Conservation (phyloP, 2,329 filamentous ascomycete species). For the Fusarium domesticum region DNA sequence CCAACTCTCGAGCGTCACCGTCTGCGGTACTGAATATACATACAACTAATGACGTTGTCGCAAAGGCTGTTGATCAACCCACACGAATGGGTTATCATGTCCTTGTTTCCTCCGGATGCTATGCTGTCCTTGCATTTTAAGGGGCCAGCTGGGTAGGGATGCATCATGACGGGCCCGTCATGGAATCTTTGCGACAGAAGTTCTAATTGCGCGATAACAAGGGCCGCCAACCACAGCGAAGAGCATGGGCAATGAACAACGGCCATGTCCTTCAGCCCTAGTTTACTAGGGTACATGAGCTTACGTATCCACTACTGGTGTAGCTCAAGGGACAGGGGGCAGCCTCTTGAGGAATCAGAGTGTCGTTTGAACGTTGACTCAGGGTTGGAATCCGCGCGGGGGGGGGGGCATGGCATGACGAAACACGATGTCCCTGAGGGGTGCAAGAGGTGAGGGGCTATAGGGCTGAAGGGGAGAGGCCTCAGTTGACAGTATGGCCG, state of each 20-base stretch:
- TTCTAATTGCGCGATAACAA: constrained; percentile 25
- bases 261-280: constrained; percentile 2
- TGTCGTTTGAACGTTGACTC: no score
- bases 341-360: no score
- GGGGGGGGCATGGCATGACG: no score
- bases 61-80: constrained; percentile 21
- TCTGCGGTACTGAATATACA: constrained; percentile 14
- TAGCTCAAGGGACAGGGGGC: constrained; percentile 15
- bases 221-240: constrained; percentile 18
- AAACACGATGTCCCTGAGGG: no score
- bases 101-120: no score
- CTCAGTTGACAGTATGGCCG: no score
- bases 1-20: constrained; percentile 11
- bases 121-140: no score
- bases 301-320: constrained; percentile 25
- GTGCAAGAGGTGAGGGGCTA: no score
- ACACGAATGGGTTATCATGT: constrained; percentile 19
- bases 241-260: constrained; percentile 6
- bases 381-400: no score
- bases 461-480: no score
- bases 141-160: constrained; percentile 7
- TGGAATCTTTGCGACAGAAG: constrained; percentile 16
- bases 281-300: constrained; percentile 14
- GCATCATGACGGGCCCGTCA: constrained; percentile 14
- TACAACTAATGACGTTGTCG: no score